Conservation (phyloP, 1,284 basidiomycete genomes). For the Ceratobasidium sp. region DNA sequence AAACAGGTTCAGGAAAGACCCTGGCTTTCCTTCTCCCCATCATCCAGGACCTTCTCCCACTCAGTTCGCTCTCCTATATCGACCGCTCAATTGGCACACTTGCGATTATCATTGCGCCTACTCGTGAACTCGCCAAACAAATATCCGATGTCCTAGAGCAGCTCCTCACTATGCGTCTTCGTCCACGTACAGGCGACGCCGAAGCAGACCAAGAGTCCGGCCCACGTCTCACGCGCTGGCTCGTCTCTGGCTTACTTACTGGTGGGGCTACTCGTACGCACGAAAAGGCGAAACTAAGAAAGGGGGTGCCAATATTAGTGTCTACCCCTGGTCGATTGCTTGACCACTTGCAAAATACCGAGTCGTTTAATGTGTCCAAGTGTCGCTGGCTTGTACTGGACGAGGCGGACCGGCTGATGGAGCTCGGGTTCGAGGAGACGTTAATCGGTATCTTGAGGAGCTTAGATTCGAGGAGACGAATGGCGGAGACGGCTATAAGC, state of each 20-base stretch:
- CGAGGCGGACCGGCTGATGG: constrained; percentile 92
- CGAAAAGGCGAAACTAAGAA: constrained; percentile 77
- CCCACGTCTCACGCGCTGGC: constrained; percentile 83
- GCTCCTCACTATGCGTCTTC: constrained; percentile 77
- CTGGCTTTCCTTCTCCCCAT: constrained; percentile 95
- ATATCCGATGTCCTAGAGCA: constrained; percentile 79
- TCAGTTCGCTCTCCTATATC: constrained; percentile 88
- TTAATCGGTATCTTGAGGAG: constrained; percentile 86
- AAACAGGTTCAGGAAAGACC: constrained; percentile 98
- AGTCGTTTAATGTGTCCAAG: constrained; percentile 90
- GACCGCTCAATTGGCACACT: constrained; percentile 89
- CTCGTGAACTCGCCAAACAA: constrained; percentile 94
- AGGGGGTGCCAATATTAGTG: constrained; percentile 78
- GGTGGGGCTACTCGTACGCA: constrained; percentile 78
- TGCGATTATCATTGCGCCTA: constrained; percentile 94
- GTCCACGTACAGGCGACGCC: constrained; percentile 65
- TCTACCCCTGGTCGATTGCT: constrained; percentile 76
- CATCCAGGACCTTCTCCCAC: constrained; percentile 90
- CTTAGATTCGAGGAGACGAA: constrained; percentile 79
- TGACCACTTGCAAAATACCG: constrained; percentile 84
- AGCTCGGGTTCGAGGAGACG: constrained; percentile 72
- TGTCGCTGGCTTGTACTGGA: constrained; percentile 96
- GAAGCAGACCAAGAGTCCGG: constrained; percentile 51
- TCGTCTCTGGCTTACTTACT: constrained; percentile 91
- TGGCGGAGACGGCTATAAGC: constrained; percentile 76